Base-by-base conservation (phyloP, 2,329 filamentous ascomycete genomes). In the Mycogone perniciosa region DNA sequence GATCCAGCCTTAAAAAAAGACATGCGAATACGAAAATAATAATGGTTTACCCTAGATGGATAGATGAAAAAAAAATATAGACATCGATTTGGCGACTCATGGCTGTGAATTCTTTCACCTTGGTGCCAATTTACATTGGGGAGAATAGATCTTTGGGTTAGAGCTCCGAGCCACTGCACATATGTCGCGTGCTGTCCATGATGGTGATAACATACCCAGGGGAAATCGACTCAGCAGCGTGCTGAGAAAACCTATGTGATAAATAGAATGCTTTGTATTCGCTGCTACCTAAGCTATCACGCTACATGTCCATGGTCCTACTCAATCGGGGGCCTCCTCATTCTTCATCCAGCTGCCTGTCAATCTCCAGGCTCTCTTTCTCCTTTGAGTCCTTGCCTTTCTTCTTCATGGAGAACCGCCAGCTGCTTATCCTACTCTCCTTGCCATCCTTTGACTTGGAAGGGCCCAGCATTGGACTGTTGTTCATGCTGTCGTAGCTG, bases 351-450 rank as follows among this genome's bases (percentile, higher is more conserved):
- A 54, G 46, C 31, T 59, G 51, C 39, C 62, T 58, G 7, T 82
- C 79, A 29, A 76, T 61, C 42, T 82, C 79, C 56, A 77, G 59
- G 56, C 76, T 79, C 58, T 80, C 77, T 67, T 76, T 79, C 51
- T 70, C 68, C 57, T 61, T 70, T n/a, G 52, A 53, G 41, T 80
- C 76, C 57, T 75, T 79, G 56, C 73, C 76, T 64, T 79, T 81
- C 70, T 81, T 82, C 67, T 80, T 81, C 62, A 80, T 80, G 40
- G 77, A 75, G 62, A 80, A 80, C 57, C 77, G 73, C 74, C 77
- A 79, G 39, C 70, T 70, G 8, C 70, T 72, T 52, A 77, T 75
- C 59, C 79, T 73, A 47, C 74, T 67, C 46, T 76, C 75, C 56
- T 72, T 75, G 4, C 64, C 65, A 40, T 74, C 70, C 54, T 67